Percentiles rank a stretch among this genome's conserved stretches.
These are phyloP conservation scores for Fusarium albidum DNA, from an alignment of 2,329 filamentous ascomycete species.

Conservation along the genomic window DNA sequence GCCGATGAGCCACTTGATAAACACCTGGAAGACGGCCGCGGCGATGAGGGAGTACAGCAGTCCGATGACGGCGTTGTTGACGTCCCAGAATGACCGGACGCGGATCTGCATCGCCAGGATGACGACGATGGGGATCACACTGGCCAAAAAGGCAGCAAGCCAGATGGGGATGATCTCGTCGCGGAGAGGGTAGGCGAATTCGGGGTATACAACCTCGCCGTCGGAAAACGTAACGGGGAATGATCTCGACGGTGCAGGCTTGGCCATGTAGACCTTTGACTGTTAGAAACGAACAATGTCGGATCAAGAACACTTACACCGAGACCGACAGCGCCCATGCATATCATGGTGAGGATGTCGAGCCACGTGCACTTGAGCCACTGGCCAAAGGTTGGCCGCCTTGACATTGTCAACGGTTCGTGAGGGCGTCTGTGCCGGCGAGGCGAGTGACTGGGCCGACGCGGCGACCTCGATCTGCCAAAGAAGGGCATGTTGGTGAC, in stretches of 20 bases:
- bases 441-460: slow-evolving; percentile 10
- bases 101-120: slow-evolving; percentile 74
- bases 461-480: slow-evolving; percentile 24
- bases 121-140: slow-evolving; percentile 70
- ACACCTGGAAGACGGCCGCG: slow-evolving; percentile 79
- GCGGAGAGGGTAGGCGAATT: slow-evolving; percentile 76
- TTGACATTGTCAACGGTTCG: slow-evolving; percentile 50
- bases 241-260: slow-evolving; percentile 72
- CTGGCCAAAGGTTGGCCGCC: slow-evolving; percentile 69
- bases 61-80: slow-evolving; percentile 75
- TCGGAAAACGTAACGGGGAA: slow-evolving; percentile 73
- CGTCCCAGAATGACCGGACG: slow-evolving; percentile 72
- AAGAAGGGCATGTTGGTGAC: slow-evolving; percentile 30
- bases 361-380: slow-evolving; percentile 74
- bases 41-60: slow-evolving; percentile 75
- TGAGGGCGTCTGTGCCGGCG: slow-evolving; percentile 20
- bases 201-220: slow-evolving; percentile 72
- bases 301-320: slow-evolving; percentile 59
- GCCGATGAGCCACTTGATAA: slow-evolving; percentile 79
- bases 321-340: slow-evolving; percentile 71
- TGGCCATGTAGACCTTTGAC: slow-evolving; percentile 71
- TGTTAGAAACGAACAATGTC: too few species aligned
- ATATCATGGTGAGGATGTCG: slow-evolving; percentile 72
- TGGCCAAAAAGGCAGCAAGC: slow-evolving; percentile 71
- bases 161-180: slow-evolving; percentile 77